phyloP scores from a whole-genome alignment of 192 early-diverging fungal species.

The Backusella macrospora region DNA sequence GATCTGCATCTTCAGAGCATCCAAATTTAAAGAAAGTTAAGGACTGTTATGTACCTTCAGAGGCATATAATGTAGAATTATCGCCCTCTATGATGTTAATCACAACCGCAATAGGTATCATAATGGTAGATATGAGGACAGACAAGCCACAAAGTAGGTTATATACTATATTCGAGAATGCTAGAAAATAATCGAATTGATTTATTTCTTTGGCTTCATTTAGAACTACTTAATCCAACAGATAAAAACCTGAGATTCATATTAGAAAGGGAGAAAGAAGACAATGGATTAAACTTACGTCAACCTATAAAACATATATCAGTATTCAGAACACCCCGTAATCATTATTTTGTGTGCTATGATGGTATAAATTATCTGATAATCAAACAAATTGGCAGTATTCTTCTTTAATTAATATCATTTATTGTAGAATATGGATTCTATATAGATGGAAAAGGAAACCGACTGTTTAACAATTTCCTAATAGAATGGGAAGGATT shows the following conservation, averaged over 20 bases:
- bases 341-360: slow-evolving; percentile 91
- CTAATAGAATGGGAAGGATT: slow-evolving; percentile 87
- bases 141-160: slow-evolving; percentile 71
- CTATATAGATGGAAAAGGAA: slow-evolving; percentile 86
- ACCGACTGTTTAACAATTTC: slow-evolving; percentile 70
- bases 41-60: slow-evolving; percentile 93
- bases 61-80: slow-evolving; percentile 83
- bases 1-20: slow-evolving; percentile 40
- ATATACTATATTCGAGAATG: not conserved
- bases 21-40: slow-evolving; percentile 60
- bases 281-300: slow-evolving; percentile 17
- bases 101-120: slow-evolving; percentile 88
- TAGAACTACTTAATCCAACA: slow-evolving; percentile 77
- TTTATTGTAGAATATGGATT: slow-evolving; percentile 79
- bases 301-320: slow-evolving; percentile 72
- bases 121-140: slow-evolving; percentile 87
- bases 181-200: not conserved
- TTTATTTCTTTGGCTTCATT: slow-evolving; percentile 38
- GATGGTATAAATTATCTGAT: slow-evolving; percentile 73
- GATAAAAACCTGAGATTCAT: slow-evolving; percentile 86
- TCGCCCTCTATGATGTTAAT: slow-evolving; percentile 83
- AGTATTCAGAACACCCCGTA: slow-evolving; percentile 76
- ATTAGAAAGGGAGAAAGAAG: slow-evolving; percentile 68
- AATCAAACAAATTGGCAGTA: slow-evolving; percentile 59
- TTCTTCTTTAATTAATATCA: not conserved